These are phyloP conservation scores for Lunularia cruciata DNA, from an alignment of 225 moss, liverwort and hornwort genomes.

Conservation along the genomic window DNA sequence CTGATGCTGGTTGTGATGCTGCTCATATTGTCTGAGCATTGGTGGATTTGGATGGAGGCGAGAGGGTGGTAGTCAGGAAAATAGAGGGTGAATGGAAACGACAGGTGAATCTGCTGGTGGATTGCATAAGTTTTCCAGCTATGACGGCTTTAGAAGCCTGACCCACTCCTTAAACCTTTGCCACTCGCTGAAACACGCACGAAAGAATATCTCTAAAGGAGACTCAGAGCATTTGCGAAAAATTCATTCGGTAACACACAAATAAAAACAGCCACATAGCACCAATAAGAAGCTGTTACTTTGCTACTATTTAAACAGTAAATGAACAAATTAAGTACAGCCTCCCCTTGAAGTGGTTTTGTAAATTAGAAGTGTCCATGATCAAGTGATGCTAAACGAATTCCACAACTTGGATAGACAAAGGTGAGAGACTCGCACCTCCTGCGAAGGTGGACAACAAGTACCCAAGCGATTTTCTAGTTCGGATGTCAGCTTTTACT, in stretches of 20 bases:
- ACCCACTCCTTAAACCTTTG: slow-evolving; percentile 11
- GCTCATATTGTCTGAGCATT: slow-evolving; percentile 48
- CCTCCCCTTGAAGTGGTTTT: no score
- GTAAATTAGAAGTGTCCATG: no score
- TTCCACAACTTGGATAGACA: no score
- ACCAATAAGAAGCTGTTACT: neutral
- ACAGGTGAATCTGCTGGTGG: neutral
- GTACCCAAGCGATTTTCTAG: no score
- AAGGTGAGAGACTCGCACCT: no score
- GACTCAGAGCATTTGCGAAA: slow-evolving; percentile 8
- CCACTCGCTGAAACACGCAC: neutral
- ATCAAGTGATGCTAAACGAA: no score
- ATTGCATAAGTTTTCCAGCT: neutral
- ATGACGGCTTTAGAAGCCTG: slow-evolving; percentile 11
- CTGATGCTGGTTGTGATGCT: slow-evolving; percentile 46
- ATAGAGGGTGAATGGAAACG: neutral
- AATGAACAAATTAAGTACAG: no score
- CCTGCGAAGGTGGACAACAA: no score
- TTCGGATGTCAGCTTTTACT: no score
- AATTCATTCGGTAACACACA: neutral
- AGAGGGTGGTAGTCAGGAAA: slow-evolving; percentile 19
- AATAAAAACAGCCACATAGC: slow-evolving; percentile 8
- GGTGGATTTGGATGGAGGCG: slow-evolving; percentile 7
- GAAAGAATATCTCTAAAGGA: slow-evolving; percentile 5
- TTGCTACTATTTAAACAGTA: neutral